Base-by-base conservation (phyloP, 2,329 filamentous ascomycete species). In the Ceratocystis papillata region DNA sequence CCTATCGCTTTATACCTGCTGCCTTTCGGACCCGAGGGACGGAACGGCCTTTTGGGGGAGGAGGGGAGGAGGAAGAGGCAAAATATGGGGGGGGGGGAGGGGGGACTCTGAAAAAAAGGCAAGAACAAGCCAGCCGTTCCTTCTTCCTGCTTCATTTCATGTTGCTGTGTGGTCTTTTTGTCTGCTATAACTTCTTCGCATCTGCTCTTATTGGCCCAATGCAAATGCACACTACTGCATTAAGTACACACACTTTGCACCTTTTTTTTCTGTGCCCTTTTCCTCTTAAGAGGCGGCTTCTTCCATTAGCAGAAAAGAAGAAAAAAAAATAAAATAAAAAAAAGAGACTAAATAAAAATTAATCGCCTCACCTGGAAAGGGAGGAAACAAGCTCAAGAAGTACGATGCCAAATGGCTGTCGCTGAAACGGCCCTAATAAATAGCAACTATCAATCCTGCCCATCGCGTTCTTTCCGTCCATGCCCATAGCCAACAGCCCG, bases 21-120 rank as follows among this genome's bases (percentile, higher is more conserved):
- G 45, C 8, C 45, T 15, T 48, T 48, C 45, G 45, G 48, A 50
- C 48, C 48, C 48, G 48, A 50, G 17, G 12, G 12, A 50, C 48
- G 48, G 48, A 50, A 50, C 48, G 48, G 48, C 17, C 48, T 50
- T 50, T 50, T 50, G 48, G 53, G 28, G 22, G 53, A 57, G 28
- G 53, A 57, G 10, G 53, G 12, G 10, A 28, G 22, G 48, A 53
- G 22, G n/a, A 25, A 53, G 22, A 53, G 48, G 22, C n/a, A 53
- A 25, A 22, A 22, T 53, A 22, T 50, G 5, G 22, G 46, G 20
- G 8, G 20, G 20, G 20, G 20, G 20, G 20, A 1, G 20, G 20
- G 20, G 30, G 20, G 25, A 30, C 20, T 12, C n/a, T 8, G 3
- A 30, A 30, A 55, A 25, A 30, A 55, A 22, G 30, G 25, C 22